A percentile compares a stretch with the other conserved stretches of the same genome.
Conservation (phyloP, 257 asterid genomes). For the Echium plantagineum region DNA sequence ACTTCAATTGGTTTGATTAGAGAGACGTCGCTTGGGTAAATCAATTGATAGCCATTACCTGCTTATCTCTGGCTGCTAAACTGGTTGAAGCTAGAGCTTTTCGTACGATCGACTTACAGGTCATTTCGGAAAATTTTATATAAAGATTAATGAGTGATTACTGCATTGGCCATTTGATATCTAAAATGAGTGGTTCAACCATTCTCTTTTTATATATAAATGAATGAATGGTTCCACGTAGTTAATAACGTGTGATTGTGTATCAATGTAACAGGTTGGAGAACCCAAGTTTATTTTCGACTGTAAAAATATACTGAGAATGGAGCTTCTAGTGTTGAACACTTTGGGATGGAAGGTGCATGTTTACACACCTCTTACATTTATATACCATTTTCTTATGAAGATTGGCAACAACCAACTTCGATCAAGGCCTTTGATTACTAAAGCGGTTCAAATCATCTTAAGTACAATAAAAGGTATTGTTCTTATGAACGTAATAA, state of each 20-base stretch:
- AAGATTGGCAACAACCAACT: constrained; percentile 23
- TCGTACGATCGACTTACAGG: constrained; percentile 48
- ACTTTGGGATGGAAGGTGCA: constrained; percentile 60
- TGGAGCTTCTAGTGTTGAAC: constrained; percentile 64
- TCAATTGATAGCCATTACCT: constrained; percentile 56
- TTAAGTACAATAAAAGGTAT: constrained; percentile 46
- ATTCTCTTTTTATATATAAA: not conserved
- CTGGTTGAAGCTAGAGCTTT: constrained; percentile 53
- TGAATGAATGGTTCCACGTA: not conserved
- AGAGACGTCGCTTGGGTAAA: constrained; percentile 38
- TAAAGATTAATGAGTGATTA: not conserved
- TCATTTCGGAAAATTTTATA: constrained; percentile 6
- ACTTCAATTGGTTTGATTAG: constrained; percentile 23
- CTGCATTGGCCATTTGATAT: not conserved
- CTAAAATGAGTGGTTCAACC: not conserved
- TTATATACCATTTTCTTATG: constrained; percentile 40
- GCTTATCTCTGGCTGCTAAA: constrained; percentile 67
- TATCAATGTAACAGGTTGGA: constrained; percentile 37
- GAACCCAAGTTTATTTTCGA: constrained; percentile 43
- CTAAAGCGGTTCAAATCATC: constrained; percentile 41
- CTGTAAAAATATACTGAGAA: constrained; percentile 46
- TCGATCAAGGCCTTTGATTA: constrained; percentile 22
- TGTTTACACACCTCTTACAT: constrained; percentile 54
- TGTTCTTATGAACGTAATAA: too few relatives aligned
- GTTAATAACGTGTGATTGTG: constrained; percentile 11